A percentile compares a stretch with the other conserved stretches of the same genome.
Conservation (phyloP, 1,284 basidiomycete genomes). For the Marasmius tenuissimus region DNA sequence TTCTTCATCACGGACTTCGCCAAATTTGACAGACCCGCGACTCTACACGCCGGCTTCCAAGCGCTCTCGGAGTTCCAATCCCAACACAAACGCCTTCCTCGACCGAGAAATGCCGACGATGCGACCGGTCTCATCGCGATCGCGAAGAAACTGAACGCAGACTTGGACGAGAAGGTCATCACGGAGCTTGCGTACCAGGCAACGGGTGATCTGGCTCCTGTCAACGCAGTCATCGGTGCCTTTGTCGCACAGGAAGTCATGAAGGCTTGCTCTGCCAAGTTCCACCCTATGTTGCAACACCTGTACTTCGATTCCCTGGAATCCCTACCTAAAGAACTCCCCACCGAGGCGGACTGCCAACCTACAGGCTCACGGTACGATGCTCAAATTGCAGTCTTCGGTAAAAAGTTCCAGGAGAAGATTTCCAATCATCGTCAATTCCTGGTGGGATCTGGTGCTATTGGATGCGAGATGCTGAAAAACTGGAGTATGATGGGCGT, state of each 20-base stretch:
- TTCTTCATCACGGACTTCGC: constrained; percentile 96
- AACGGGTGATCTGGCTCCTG: constrained; percentile 87
- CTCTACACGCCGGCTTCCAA: constrained; percentile 94
- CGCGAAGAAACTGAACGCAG: constrained; percentile 78
- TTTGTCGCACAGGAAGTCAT: constrained; percentile 98
- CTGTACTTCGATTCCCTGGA: constrained; percentile 99
- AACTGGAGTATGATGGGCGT: constrained; percentile 99
- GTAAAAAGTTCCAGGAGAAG: constrained; percentile 90
- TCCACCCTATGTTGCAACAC: constrained; percentile 95
- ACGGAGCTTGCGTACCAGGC: constrained; percentile 92
- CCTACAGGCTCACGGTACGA: constrained; percentile 89
- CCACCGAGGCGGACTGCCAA: constrained; percentile 85
- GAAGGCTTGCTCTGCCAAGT: constrained; percentile 97
- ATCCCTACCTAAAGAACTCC: constrained; percentile 77
- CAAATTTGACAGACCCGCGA: constrained; percentile 92
- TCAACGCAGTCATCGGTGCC: constrained; percentile 94
- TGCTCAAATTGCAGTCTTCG: constrained; percentile 95
- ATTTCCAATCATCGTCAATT: constrained; percentile 92
- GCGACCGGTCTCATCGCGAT: constrained; percentile 71
- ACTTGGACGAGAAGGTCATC: constrained; percentile 81
- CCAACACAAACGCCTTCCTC: constrained; percentile 72
- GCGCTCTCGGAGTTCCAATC: constrained; percentile 84
- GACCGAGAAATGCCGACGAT: constrained; percentile 84
- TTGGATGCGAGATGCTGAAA: constrained; percentile 99
- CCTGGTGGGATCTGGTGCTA: constrained; percentile 97